A percentile compares a stretch with the other conserved stretches of the same genome.
phyloP scores from a whole-genome alignment of 306 rosid genomes.

The Casuarina equisetifolia region DNA sequence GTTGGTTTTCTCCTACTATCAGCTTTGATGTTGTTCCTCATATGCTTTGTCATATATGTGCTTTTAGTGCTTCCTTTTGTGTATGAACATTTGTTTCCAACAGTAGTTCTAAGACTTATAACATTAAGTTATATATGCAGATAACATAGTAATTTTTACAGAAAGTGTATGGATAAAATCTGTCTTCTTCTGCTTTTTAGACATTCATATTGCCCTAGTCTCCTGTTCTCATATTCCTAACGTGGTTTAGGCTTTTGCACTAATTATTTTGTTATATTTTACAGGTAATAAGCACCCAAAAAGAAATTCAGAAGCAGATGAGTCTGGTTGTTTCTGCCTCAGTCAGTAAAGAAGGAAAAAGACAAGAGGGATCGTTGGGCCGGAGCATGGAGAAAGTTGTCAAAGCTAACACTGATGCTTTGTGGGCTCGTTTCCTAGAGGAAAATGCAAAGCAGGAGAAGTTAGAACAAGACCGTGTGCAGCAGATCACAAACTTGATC shows the following conservation, averaged over 20 bases:
- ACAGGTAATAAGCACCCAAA: conserved; percentile 61
- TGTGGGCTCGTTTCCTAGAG: conserved; percentile 66
- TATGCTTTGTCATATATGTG: not conserved
- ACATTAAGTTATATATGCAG: not conserved
- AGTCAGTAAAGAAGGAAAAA: conserved; percentile 62
- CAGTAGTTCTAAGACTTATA: conserved; percentile 12
- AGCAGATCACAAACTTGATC: conserved; percentile 56
- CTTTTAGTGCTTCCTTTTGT: not conserved
- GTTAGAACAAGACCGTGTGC: conserved; percentile 55
- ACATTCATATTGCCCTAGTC: conserved; percentile 3
- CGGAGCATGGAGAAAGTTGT: conserved; percentile 58
- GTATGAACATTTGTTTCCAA: conserved; percentile 1
- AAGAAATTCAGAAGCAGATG: conserved; percentile 76
- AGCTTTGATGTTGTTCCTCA: conserved; percentile 3
- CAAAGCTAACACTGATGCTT: conserved; percentile 60
- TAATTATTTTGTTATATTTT: conserved; percentile 23
- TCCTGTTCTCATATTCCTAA: not conserved
- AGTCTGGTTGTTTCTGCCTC: conserved; percentile 53
- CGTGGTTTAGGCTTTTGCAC: conserved; percentile 5
- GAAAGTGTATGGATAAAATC: not conserved
- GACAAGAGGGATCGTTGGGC: conserved; percentile 66
- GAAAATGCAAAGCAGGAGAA: conserved; percentile 68
- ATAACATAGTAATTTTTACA: conserved; percentile 4
- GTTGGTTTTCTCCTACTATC: not conserved
- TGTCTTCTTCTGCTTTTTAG: not conserved